A percentile compares a stretch with the other conserved stretches of the same genome.
Evolutionary conservation across 148 eudicot species (phyloP).

Genomic region (Fallopia convolvulus): DNA sequence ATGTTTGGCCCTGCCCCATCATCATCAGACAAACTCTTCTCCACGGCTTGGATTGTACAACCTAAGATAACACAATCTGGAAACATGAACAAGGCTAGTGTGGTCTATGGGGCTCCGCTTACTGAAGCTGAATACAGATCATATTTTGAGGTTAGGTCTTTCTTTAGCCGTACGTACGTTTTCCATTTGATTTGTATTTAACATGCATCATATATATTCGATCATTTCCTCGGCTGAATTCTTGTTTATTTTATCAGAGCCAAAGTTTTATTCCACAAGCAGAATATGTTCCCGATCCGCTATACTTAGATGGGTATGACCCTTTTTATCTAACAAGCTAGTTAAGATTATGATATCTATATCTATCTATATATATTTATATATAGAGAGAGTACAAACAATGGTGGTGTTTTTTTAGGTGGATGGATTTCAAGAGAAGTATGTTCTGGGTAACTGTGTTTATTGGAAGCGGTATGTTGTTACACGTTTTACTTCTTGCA

Average conservation of each 20-base stretch:
- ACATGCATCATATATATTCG: not conserved
- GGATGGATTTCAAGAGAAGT: slow-evolving; percentile 72
- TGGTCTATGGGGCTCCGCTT: slow-evolving; percentile 65
- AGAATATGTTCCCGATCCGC: slow-evolving; percentile 39
- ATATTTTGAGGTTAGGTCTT: slow-evolving; percentile 54
- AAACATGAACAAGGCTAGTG: slow-evolving; percentile 29
- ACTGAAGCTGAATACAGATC: slow-evolving; percentile 64
- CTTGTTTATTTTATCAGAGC: slow-evolving; percentile 30
- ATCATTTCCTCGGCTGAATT: not conserved
- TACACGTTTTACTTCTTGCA: slow-evolving; percentile 44
- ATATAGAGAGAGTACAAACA: no score
- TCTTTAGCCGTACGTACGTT: not conserved
- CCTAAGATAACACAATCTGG: slow-evolving; percentile 20
- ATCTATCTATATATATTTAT: no score
- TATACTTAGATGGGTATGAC: slow-evolving; percentile 55
- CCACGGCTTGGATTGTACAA: slow-evolving; percentile 14
- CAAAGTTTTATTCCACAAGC: slow-evolving; percentile 59
- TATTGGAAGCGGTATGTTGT: slow-evolving; percentile 49
- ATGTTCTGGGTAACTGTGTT: slow-evolving; percentile 90
- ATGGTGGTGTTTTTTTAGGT: slow-evolving; percentile 29
- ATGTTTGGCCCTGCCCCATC: slow-evolving; percentile 37
- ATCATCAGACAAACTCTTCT: slow-evolving; percentile 24
- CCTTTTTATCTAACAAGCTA: slow-evolving; percentile 1
- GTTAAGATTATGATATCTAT: not conserved
- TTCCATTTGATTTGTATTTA: not conserved